Conservation (phyloP, 805 yeast species). For the Ogataea dorogensis region DNA sequence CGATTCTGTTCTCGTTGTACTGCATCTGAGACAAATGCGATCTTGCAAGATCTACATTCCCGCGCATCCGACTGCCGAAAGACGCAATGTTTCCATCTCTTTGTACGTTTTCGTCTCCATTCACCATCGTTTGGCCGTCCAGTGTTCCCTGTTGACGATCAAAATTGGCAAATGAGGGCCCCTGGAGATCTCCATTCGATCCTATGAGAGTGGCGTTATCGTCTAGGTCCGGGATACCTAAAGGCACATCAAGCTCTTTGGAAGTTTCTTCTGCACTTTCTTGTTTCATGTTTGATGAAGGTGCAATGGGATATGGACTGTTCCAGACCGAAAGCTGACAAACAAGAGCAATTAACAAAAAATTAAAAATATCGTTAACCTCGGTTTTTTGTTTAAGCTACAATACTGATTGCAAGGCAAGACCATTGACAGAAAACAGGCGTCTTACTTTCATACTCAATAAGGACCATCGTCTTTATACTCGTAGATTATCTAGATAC, state of each 20-base stretch:
- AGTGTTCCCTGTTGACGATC: conserved; percentile 21
- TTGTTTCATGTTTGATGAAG: conserved; percentile 5
- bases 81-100: conserved; percentile 13
- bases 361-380: too few relatives aligned
- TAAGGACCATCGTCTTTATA: too few relatives aligned
- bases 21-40: conserved; percentile 70
- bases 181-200: conserved; percentile 7
- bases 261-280: conserved; percentile 2
- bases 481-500: too few relatives aligned
- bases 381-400: too few relatives aligned
- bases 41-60: conserved; percentile 25
- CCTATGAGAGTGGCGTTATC: conserved; percentile 27
- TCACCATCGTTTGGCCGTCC: conserved; percentile 31
- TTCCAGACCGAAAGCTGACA: not conserved
- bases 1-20: conserved; percentile 69
- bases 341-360: conserved; percentile 5
- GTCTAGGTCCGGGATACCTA: conserved; percentile 11
- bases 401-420: too few relatives aligned
- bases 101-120: conserved; percentile 20
- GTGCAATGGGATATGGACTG: not conserved
- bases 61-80: conserved; percentile 20
- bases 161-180: conserved; percentile 24
- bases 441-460: too few relatives aligned
- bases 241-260: not conserved
- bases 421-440: too few relatives aligned